Conservation (phyloP, 1,284 basidiomycete genomes). For the Caloboletus firmus region DNA sequence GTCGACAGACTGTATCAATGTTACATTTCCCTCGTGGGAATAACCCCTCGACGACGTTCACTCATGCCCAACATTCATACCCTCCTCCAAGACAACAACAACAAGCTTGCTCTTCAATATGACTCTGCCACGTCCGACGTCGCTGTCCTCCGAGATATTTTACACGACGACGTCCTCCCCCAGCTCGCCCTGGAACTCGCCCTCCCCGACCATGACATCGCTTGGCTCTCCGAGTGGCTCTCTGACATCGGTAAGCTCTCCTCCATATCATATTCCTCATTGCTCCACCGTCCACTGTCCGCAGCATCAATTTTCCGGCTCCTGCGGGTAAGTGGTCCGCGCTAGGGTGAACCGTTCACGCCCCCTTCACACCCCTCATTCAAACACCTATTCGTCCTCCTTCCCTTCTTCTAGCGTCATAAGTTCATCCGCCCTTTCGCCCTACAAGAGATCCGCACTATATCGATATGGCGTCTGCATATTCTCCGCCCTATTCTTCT, state of each 20-base stretch:
- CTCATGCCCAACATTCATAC: slow-evolving; percentile 29
- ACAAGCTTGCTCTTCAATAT: slow-evolving; percentile 46
- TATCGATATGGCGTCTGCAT: slow-evolving; percentile 57
- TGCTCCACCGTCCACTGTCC: neutral
- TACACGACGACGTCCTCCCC: slow-evolving; percentile 57
- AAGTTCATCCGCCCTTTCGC: slow-evolving; percentile 63
- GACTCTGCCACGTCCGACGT: slow-evolving; percentile 46
- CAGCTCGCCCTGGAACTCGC: slow-evolving; percentile 57
- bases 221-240: slow-evolving; percentile 60
- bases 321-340: slow-evolving; percentile 47
- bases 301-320: slow-evolving; percentile 67
- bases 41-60: neutral
- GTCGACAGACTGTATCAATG: too few relatives aligned
- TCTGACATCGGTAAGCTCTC: slow-evolving; percentile 53
- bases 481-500: slow-evolving; percentile 42
- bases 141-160: slow-evolving; percentile 46
- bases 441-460: slow-evolving; percentile 57
- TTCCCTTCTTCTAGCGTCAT: slow-evolving; percentile 50
- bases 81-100: slow-evolving; percentile 42
- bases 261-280: accelerated
- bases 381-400: neutral
- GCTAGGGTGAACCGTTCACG: neutral
- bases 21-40: too few relatives aligned
- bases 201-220: slow-evolving; percentile 45
- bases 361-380: slow-evolving; percentile 16